Conservation (phyloP, 805 yeast species). For the Metschnikowia similis region DNA sequence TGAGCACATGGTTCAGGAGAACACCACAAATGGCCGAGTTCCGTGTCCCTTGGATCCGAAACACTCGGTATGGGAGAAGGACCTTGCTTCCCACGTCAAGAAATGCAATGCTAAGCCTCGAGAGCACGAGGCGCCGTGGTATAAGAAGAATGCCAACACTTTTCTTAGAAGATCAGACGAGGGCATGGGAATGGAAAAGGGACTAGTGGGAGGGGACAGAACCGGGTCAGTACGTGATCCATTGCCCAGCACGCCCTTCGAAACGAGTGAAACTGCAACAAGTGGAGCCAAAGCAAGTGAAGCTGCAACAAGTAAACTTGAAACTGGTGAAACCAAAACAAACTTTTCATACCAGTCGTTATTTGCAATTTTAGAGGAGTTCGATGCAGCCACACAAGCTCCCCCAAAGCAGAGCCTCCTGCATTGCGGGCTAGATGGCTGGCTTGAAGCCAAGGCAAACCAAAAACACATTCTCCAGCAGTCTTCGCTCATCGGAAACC, state of each 20-base stretch:
- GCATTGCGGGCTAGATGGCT: conserved; percentile 29
- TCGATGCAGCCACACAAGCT: conserved; percentile 13
- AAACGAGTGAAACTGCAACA: no score
- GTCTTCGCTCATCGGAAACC: conserved; percentile 69
- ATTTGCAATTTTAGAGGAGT: conserved; percentile 1
- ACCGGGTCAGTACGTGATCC: no score
- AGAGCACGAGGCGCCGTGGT: conserved; percentile 47
- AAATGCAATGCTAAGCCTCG: conserved; percentile 54
- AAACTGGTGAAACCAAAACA: no score
- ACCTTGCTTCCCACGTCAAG: conserved; percentile 50
- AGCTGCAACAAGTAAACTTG: no score
- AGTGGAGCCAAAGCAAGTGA: no score
- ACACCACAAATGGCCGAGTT: conserved; percentile 36
- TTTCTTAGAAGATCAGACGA: background rate
- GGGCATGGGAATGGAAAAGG: background rate
- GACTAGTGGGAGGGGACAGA: background rate
- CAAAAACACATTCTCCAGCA: conserved; percentile 82
- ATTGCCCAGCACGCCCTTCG: no score
- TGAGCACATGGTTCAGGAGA: conserved; percentile 45
- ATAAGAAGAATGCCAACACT: conserved; percentile 43
- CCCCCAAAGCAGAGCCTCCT: conserved; percentile 14
- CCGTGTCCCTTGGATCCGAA: conserved; percentile 75
- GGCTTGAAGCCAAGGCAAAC: conserved; percentile 50
- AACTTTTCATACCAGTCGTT: background rate
- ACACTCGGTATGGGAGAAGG: conserved; percentile 66